These are phyloP conservation scores for Amanita rubescens DNA, from an alignment of 768 basidiomycete species.

Conservation along the genomic window DNA sequence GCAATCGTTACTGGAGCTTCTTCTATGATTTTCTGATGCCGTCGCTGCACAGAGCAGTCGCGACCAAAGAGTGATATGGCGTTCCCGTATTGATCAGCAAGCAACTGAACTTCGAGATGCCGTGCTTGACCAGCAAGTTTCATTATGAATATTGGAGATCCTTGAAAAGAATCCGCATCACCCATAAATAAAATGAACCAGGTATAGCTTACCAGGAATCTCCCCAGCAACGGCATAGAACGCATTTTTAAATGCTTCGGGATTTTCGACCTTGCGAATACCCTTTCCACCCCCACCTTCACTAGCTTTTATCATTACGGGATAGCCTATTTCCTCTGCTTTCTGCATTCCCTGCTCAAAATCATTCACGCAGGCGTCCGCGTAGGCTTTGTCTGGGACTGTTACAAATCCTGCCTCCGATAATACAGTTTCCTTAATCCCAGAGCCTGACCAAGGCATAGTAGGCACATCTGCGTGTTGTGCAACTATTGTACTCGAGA, in stretches of 20 bases:
- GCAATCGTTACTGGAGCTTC: conserved; percentile 99
- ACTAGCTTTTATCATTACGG: conserved; percentile 99
- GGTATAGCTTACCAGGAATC: conserved; percentile 70
- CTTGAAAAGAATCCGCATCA: conserved; percentile 28
- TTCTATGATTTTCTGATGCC: conserved; percentile 99
- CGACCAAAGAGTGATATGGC: conserved; percentile 99
- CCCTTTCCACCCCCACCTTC: conserved; percentile 99
- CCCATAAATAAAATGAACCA: conserved; percentile 7
- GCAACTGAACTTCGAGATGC: conserved; percentile 95
- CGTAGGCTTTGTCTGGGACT: conserved; percentile 88
- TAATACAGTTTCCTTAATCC: conserved; percentile 80
- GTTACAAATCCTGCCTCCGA: conserved; percentile 87
- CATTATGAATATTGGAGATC: conserved; percentile 99
- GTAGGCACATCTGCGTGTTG: conserved; percentile 95
- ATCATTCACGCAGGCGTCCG: conserved; percentile 76
- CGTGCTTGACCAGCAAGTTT: conserved; percentile 97
- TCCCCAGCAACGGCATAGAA: conserved; percentile 92
- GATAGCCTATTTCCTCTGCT: conserved; percentile 89
- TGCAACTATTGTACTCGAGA: conserved; percentile 98
- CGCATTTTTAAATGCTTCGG: conserved; percentile 88
- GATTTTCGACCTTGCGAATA: conserved; percentile 86
- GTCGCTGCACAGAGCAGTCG: conserved; percentile 98
- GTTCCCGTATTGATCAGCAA: conserved; percentile 99
- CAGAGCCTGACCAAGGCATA: conserved; percentile 98
- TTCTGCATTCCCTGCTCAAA: conserved; percentile 82